Percentiles rank a stretch among this genome's conserved stretches.
These are phyloP conservation scores for Adansonia digitata DNA, from an alignment of 345 rosid genomes.

Conservation along the genomic window DNA sequence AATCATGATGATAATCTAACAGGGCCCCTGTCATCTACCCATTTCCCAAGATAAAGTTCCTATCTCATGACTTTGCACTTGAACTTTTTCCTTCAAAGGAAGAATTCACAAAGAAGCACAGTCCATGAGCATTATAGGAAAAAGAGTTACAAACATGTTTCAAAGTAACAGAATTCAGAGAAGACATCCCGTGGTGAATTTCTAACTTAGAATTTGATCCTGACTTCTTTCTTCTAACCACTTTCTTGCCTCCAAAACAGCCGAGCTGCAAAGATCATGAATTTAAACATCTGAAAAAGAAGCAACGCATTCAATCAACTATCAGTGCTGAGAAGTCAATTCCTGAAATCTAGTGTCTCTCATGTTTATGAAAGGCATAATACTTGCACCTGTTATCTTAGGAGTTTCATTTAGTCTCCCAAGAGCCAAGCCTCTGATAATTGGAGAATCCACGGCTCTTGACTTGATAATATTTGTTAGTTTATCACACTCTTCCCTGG, in stretches of 20 bases:
- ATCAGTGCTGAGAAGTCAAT: constrained; percentile 2
- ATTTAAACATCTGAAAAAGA: constrained; percentile 39
- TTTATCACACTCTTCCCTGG: constrained; percentile 82
- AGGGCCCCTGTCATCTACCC: neutral
- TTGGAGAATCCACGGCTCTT: constrained; percentile 49
- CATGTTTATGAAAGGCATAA: constrained; percentile 33
- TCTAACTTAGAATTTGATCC: constrained; percentile 50
- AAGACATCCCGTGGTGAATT: constrained; percentile 33
- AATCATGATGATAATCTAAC: neutral
- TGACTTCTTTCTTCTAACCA: constrained; percentile 76
- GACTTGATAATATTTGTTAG: constrained; percentile 63
- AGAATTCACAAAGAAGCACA: neutral
- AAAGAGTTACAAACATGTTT: constrained; percentile 38
- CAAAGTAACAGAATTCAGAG: constrained; percentile 26
- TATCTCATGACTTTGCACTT: neutral
- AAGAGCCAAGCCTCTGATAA: constrained; percentile 21
- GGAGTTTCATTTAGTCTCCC: constrained; percentile 21
- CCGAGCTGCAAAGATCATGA: constrained; percentile 42
- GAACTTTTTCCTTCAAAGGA: constrained; percentile 1
- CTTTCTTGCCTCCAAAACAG: constrained; percentile 70
- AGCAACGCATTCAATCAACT: constrained; percentile 12
- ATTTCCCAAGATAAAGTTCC: neutral
- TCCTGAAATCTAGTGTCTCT: constrained; percentile 1
- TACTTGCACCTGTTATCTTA: constrained; percentile 24
- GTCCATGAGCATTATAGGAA: neutral